Evolutionary conservation across 2,329 filamentous ascomycete species (phyloP), one percentile per base, ranked within the genome.

Genomic region (Penicillium paneum): DNA sequence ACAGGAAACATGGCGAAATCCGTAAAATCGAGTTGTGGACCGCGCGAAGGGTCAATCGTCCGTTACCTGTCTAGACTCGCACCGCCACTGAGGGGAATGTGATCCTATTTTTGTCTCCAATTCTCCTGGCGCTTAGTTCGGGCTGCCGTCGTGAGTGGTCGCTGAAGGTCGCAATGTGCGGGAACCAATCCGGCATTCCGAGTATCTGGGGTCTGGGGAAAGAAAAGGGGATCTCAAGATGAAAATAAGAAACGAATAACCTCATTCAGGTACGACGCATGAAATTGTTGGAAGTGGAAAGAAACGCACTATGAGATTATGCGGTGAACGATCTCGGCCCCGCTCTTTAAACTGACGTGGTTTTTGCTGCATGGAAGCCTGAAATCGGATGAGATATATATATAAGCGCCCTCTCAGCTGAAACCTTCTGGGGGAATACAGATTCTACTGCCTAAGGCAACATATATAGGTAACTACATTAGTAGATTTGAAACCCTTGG

Each of bases 1-100:
- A 72, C 59, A 49, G 70, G 71, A 49, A 71, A 68, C 72, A 74
- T 74, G 67, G 63, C 63, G 58, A 59, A 44, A 26, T 46, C 29
- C 50, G 34, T 47, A 26, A 15, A 34, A 19, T 48, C 45, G 45
- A 34, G 39, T 21, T 45, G 38, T 28, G 19, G 29, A 40, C 36
- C 21, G 21, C 46, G 46, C 28, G 35, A 47, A 31, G 31, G 29
- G 35, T 50, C 45, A 31, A 36, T 60, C 34, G 54, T 61, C 58
- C n/a, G 52, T 55, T 52, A 51, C 52, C 52, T 56, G 29, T 44
- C 13, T 39, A 34, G 36, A 19, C 43, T 46, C 36, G 28, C 34
- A 46, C 48, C 31, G 31, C 43, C 36, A 35, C 31, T 50, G 59
- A 55, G 50, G 52, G 45, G 49, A 46, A 34, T 39, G 39, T 53